Percentiles rank a stretch among this genome's conserved stretches.
phyloP scores from a whole-genome alignment of 2,329 filamentous ascomycete genomes.

The Didymosphaeria variabile region DNA sequence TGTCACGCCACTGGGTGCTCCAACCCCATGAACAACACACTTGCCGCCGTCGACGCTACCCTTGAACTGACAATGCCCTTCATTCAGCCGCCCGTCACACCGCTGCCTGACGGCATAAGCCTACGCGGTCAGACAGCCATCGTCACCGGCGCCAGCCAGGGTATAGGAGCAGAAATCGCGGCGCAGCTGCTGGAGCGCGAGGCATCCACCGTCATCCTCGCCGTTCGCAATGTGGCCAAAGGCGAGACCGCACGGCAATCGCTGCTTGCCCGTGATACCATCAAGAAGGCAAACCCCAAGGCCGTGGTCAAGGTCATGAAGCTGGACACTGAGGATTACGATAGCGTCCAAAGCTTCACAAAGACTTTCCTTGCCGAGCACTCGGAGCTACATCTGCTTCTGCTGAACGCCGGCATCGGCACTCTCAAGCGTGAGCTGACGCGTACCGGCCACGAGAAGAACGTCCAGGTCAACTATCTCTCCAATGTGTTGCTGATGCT shows the following conservation, averaged over 20 bases:
- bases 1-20: neutral
- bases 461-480: constrained; percentile 62
- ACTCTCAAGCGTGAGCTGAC: constrained; percentile 16
- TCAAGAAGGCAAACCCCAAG: constrained; percentile 23
- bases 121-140: constrained; percentile 48
- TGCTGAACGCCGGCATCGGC: constrained; percentile 41
- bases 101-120: constrained; percentile 7
- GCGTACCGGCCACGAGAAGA: constrained; percentile 39
- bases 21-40: neutral
- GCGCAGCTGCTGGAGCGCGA: constrained; percentile 32
- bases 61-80: constrained; percentile 2
- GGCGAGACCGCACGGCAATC: constrained; percentile 30
- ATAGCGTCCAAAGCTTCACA: constrained; percentile 15
- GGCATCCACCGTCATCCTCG: constrained; percentile 32
- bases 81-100: constrained; percentile 10
- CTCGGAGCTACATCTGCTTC: constrained; percentile 31
- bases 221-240: constrained; percentile 30
- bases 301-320: constrained; percentile 26
- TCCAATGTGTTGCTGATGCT: constrained; percentile 34
- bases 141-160: constrained; percentile 46
- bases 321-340: constrained; percentile 22
- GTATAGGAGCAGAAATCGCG: constrained; percentile 34
- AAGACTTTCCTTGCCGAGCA: constrained; percentile 18
- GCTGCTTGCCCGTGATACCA: constrained; percentile 20
- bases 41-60: constrained; percentile 1